Base-by-base conservation (phyloP, 2,329 filamentous ascomycete species). In the Aspergillus unguis region DNA sequence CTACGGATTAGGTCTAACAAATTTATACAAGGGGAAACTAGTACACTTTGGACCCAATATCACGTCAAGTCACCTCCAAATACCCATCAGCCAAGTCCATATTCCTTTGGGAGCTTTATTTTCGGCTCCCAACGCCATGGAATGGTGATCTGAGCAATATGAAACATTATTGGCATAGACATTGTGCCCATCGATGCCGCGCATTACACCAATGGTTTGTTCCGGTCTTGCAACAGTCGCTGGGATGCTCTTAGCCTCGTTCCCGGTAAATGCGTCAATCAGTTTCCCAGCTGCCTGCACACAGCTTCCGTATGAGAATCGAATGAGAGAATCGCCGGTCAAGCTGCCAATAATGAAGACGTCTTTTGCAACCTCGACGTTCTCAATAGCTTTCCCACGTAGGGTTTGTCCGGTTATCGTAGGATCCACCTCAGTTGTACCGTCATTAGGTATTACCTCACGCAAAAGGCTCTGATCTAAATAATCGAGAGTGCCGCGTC, bases 221-320 rank as follows among this genome's bases (percentile, higher is more conserved):
- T 59, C 62, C n/a, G 52, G 49, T 31, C 51, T 54, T 2, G 59
- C 43, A 6, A 27, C 25, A 35, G 27, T 28, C 28, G 10, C 46
- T n/a, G 55, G 29, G 9, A 28, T 46, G 28, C 35, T 44, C 32
- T 46, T 42, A 5, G 43, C 44, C 33, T 58, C 47, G 26, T 61
- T 55, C 4, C 60, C 54, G 6, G 59, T 55, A 42, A 57, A 51
- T 6, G 57, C 54, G 3, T 57, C 57, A 28, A 79, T 72, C 23
- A 84, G 75, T 55, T 74, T 77, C 3, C 80, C 78, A 3, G 81
- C 82, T 4, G 78, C 75, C 60, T 80, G 80, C 6, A 80, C 76
- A 58, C 82, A 84, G 4, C 81, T 78, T 2, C 82, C 82, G 28
- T 83, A 80, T 6, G 80, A 80, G 60, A 83, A 83, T 1, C 82